Evolutionary conservation across 2,329 filamentous ascomycete species (phyloP).

Genomic region (Penicillium occitanis): DNA sequence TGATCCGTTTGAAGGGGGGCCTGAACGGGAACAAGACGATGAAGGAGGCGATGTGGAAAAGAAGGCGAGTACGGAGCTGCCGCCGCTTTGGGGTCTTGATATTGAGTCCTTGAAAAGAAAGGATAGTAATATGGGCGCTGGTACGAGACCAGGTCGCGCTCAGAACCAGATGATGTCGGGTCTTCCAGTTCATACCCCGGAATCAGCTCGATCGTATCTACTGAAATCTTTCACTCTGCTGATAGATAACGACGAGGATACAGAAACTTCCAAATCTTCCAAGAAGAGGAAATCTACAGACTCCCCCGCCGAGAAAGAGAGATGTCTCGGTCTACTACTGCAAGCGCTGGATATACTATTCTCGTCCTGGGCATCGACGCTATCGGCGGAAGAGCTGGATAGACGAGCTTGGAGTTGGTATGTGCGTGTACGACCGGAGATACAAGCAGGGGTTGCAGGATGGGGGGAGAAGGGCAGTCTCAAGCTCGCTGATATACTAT

Average conservation of each 20-base stretch:
- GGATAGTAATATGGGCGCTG: slow-evolving; percentile 37
- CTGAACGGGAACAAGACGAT: slow-evolving; percentile 23
- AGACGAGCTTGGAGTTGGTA: slow-evolving; percentile 81
- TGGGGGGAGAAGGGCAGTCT: slow-evolving; percentile 81
- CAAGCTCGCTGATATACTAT: slow-evolving; percentile 64
- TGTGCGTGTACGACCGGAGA: slow-evolving; percentile 69
- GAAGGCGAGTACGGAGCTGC: not conserved
- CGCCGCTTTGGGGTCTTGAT: slow-evolving; percentile 60
- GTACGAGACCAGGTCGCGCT: slow-evolving; percentile 16
- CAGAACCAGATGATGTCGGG: slow-evolving; percentile 36
- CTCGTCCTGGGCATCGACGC: slow-evolving; percentile 68
- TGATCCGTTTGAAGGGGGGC: slow-evolving; percentile 53
- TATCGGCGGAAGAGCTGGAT: slow-evolving; percentile 68
- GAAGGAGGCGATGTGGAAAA: not conserved
- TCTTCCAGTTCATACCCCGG: slow-evolving; percentile 72
- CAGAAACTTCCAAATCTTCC: slow-evolving; percentile 18
- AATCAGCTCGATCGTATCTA: slow-evolving; percentile 63
- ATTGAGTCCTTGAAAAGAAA: slow-evolving; percentile 54
- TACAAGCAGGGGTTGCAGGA: slow-evolving; percentile 70
- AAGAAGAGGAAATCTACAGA: slow-evolving; percentile 53
- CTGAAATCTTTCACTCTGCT: slow-evolving; percentile 47
- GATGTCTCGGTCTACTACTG: slow-evolving; percentile 68
- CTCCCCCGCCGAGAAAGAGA: slow-evolving; percentile 62
- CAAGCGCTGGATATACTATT: slow-evolving; percentile 71
- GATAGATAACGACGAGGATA: slow-evolving; percentile 18